Evolutionary conservation across 768 basidiomycete genomes (phyloP).

Genomic region (Serendipita sp.): DNA sequence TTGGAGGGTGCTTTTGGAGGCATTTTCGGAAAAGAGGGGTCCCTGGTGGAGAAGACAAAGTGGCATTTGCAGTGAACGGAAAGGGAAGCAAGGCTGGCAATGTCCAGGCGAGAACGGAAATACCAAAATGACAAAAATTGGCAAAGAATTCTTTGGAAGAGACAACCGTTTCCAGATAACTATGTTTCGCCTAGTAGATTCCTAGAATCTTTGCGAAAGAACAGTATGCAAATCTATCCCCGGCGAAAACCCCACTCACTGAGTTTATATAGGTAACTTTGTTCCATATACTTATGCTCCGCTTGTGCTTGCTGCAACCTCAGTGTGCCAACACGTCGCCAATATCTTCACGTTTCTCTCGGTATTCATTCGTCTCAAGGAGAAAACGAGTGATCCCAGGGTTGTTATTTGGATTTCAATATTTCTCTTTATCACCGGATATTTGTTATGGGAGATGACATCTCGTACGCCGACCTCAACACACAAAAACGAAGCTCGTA

Average conservation of each 20-base stretch:
- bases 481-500: background rate
- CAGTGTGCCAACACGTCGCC: constrained; percentile 73
- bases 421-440: constrained; percentile 41
- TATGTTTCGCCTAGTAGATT: constrained; percentile 62
- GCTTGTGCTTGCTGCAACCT: constrained; percentile 48
- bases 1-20: constrained; percentile 25
- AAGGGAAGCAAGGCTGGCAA: background rate
- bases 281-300: constrained; percentile 61
- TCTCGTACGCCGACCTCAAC: background rate
- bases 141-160: constrained; percentile 69
- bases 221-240: constrained; percentile 36
- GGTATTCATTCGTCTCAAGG: constrained; percentile 56
- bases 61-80: too few species aligned
- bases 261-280: constrained; percentile 47
- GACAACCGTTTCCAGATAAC: constrained; percentile 64
- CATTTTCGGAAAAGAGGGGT: background rate
- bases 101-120: background rate
- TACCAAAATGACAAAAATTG: constrained; percentile 21
- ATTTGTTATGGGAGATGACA: constrained; percentile 43
- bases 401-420: constrained; percentile 50
- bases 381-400: constrained; percentile 47
- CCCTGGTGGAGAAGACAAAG: constrained; percentile 1
- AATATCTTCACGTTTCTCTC: constrained; percentile 68
- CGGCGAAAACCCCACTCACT: background rate
- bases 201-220: constrained; percentile 54